phyloP scores from a whole-genome alignment of 2,329 filamentous ascomycete species.

The Microcera coccophila region DNA sequence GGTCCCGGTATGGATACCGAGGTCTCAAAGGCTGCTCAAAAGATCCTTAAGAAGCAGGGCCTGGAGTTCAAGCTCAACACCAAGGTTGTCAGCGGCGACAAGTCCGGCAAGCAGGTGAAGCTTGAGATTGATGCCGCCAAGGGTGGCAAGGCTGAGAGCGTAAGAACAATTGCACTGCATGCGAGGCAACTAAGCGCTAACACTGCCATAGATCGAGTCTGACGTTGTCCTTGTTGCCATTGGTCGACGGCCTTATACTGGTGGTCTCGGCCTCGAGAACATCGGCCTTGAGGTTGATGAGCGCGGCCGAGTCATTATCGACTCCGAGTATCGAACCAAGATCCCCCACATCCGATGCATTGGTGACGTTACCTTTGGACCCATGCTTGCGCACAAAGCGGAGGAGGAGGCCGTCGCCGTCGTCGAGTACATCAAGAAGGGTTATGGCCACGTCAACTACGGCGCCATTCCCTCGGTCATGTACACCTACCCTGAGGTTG shows the following conservation, averaged over 20 bases:
- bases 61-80: conserved; percentile 98
- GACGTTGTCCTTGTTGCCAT: conserved; percentile 97
- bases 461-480: conserved; percentile 96
- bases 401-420: conserved; percentile 96
- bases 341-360: conserved; percentile 94
- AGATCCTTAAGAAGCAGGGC: conserved; percentile 92
- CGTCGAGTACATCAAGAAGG: conserved; percentile 96
- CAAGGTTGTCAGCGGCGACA: conserved; percentile 86
- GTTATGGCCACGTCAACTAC: conserved; percentile 98
- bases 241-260: conserved; percentile 90
- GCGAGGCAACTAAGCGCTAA: conserved; percentile 18
- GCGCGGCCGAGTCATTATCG: conserved; percentile 90
- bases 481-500: conserved; percentile 98
- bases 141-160: conserved; percentile 89
- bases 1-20: conserved; percentile 96
- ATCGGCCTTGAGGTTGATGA: conserved; percentile 89
- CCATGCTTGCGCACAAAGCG: conserved; percentile 99
- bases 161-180: conserved; percentile 37
- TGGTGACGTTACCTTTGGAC: conserved; percentile 93
- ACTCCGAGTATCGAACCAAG: conserved; percentile 98
- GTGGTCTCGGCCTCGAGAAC: conserved; percentile 88
- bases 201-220: conserved; percentile 67
- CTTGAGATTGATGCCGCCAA: conserved; percentile 88
- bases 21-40: conserved; percentile 86
- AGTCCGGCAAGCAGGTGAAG: conserved; percentile 70